These are phyloP conservation scores for Colletotrichum coccodes DNA, from an alignment of 2,329 filamentous ascomycete genomes.

Conservation along the genomic window DNA sequence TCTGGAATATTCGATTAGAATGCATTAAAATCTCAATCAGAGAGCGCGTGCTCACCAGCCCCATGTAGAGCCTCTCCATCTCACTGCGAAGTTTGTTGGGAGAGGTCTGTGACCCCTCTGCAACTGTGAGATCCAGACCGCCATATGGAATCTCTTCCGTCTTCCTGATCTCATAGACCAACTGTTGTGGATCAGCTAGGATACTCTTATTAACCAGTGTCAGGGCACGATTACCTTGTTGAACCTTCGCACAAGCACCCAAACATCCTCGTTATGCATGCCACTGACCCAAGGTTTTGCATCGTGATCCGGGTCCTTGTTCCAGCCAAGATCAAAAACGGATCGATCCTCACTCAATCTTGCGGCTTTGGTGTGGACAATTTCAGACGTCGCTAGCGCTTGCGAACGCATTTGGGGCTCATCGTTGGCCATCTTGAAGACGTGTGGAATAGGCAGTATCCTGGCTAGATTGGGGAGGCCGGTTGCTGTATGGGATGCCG, in stretches of 20 bases:
- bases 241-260: conserved; percentile 69
- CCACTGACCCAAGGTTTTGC: neutral
- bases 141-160: conserved; percentile 61
- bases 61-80: conserved; percentile 72
- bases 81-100: conserved; percentile 18
- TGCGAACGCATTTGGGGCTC: neutral
- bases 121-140: conserved; percentile 69
- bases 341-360: neutral
- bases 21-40: too few relatives aligned
- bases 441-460: neutral
- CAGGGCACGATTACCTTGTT: conserved; percentile 61
- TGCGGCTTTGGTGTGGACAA: neutral
- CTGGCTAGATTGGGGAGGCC: neutral
- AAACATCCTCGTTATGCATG: conserved; percentile 58
- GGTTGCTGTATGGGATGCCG: neutral
- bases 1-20: neutral
- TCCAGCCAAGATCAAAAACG: neutral
- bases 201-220: fast-evolving
- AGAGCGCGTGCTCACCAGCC: conserved; percentile 46
- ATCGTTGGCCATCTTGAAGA: neutral
- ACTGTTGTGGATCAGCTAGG: conserved; percentile 46
- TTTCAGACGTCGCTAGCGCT: neutral
- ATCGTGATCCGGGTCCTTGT: neutral
- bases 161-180: conserved; percentile 60
- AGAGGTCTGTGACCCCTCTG: conserved; percentile 68